These are phyloP conservation scores for Lactarius sp. DNA, from an alignment of 768 basidiomycete genomes.

Conservation along the genomic window DNA sequence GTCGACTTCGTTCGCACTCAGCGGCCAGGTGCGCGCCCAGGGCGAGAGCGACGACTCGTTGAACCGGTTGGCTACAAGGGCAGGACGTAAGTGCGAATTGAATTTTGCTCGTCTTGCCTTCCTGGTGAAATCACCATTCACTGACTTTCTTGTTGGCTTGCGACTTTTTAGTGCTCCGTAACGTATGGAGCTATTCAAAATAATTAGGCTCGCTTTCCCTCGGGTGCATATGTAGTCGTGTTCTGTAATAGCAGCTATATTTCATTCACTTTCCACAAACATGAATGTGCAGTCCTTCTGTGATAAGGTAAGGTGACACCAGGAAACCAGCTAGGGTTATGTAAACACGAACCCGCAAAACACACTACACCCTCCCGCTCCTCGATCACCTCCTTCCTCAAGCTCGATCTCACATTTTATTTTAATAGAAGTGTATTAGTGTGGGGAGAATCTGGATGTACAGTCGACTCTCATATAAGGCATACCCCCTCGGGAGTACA, in stretches of 20 bases:
- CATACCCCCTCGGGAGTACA: too few relatives aligned
- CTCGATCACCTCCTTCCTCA: too few relatives aligned
- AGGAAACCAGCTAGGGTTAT: too few relatives aligned
- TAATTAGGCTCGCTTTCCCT: conserved; percentile 39
- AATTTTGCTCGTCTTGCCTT: neutral
- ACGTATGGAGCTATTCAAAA: conserved; percentile 95
- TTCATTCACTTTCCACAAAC: neutral
- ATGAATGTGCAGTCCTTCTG: too few relatives aligned
- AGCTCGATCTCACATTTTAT: too few relatives aligned
- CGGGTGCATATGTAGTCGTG: conserved; percentile 5
- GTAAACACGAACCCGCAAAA: too few relatives aligned
- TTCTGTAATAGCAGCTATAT: conserved; percentile 15
- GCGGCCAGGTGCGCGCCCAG: conserved; percentile 88
- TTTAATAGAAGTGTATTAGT: too few relatives aligned
- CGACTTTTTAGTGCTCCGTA: conserved; percentile 71
- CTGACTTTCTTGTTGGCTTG: neutral
- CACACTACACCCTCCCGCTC: too few relatives aligned
- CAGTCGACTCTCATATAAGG: too few relatives aligned
- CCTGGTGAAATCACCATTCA: conserved; percentile 4
- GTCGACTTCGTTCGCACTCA: conserved; percentile 90
- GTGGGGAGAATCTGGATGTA: too few relatives aligned
- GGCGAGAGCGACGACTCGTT: conserved; percentile 96
- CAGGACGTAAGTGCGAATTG: conserved; percentile 69
- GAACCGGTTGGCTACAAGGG: conserved; percentile 93
- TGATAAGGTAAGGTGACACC: too few relatives aligned